Percentiles rank a stretch among this genome's conserved stretches.
Conservation (phyloP, 139 green algal genomes). For the Micractinium conductrix region DNA sequence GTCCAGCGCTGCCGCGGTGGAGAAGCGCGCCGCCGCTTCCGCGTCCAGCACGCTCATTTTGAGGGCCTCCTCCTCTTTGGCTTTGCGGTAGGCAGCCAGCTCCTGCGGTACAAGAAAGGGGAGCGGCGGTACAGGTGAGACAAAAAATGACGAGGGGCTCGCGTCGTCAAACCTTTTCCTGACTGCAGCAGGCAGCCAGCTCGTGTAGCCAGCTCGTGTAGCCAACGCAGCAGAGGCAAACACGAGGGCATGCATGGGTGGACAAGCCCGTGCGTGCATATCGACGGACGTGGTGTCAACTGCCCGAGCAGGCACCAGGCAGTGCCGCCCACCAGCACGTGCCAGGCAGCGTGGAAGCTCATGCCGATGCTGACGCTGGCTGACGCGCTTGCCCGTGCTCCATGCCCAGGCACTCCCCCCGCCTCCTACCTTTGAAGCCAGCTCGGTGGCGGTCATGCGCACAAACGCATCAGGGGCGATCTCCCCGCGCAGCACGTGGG, state of each 20-base stretch:
- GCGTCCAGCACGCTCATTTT: conserved; percentile 80
- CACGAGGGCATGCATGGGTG: too few relatives aligned
- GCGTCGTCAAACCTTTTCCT: too few relatives aligned
- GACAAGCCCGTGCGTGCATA: too few relatives aligned
- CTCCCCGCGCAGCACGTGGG: conserved; percentile 46
- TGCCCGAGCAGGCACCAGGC: too few relatives aligned
- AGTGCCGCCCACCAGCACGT: too few relatives aligned
- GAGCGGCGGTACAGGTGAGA: neutral
- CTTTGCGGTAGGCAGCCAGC: conserved; percentile 71
- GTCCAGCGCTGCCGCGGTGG: conserved; percentile 53
- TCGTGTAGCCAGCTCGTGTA: neutral
- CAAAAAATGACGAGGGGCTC: neutral
- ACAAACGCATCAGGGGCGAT: conserved; percentile 50
- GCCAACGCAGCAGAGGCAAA: too few relatives aligned
- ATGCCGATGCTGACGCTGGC: too few relatives aligned
- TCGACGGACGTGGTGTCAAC: too few relatives aligned
- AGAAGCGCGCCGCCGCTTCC: conserved; percentile 67
- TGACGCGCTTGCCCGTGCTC: too few relatives aligned
- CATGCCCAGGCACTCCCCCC: too few relatives aligned
- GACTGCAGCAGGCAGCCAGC: neutral
- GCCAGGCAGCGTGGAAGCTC: too few relatives aligned
- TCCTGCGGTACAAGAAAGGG: conserved; percentile 57
- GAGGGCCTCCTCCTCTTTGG: conserved; percentile 77
- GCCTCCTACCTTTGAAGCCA: conserved; percentile 51
- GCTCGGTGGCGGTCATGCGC: conserved; percentile 65